phyloP scores from a whole-genome alignment of 192 early-diverging fungal genomes.

The Linnemannia exigua region DNA sequence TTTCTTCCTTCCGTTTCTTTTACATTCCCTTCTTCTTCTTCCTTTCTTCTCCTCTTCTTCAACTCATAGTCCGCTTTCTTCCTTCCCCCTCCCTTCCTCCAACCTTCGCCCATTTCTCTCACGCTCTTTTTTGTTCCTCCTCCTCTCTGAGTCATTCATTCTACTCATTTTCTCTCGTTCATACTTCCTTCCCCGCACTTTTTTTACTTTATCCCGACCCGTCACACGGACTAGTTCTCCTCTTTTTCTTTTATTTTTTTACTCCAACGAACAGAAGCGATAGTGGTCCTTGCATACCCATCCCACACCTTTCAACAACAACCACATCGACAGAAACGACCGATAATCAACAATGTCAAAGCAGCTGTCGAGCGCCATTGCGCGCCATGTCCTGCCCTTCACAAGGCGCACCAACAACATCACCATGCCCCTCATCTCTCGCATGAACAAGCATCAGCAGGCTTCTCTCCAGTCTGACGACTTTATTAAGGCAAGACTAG shows the following conservation, averaged over 20 bases:
- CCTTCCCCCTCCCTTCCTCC: neutral
- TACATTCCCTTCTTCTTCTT: neutral
- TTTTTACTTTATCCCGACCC: neutral
- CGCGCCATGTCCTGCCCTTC: constrained; percentile 57
- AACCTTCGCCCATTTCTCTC: neutral
- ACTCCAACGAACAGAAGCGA: too few species aligned
- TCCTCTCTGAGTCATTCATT: neutral
- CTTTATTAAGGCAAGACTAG: constrained; percentile 52
- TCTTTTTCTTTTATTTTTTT: neutral
- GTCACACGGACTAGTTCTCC: neutral
- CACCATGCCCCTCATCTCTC: constrained; percentile 33
- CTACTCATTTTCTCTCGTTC: neutral
- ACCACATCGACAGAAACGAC: neutral
- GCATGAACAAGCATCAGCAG: constrained; percentile 57
- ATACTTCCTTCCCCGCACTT: neutral
- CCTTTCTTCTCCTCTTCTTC: neutral
- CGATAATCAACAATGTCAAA: constrained; percentile 33
- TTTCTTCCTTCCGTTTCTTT: constrained; percentile 2
- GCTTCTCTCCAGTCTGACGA: constrained; percentile 43
- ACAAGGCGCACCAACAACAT: constrained; percentile 43
- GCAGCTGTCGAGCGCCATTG: constrained; percentile 41
- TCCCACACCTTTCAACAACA: neutral
- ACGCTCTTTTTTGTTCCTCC: neutral
- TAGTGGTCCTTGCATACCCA: constrained; percentile 1
- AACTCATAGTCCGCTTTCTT: neutral